A percentile compares a stretch with the other conserved stretches of the same genome.
These are phyloP conservation scores for Sarocladium strictum DNA, from an alignment of 2,329 filamentous ascomycete species.

Conservation along the genomic window DNA sequence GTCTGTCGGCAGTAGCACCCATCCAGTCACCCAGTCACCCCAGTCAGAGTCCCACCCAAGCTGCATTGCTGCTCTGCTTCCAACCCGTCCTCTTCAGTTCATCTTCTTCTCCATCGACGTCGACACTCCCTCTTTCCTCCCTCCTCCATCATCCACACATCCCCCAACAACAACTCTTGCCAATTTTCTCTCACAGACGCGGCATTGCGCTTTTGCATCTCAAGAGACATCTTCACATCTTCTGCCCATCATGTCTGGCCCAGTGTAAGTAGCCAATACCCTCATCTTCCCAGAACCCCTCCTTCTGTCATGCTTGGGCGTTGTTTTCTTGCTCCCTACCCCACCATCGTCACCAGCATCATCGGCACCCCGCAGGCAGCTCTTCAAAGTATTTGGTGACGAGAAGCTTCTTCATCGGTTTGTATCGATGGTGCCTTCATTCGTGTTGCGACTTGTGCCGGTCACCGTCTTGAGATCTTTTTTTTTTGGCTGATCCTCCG, in stretches of 20 bases:
- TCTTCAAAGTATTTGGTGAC: background rate
- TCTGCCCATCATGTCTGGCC: constrained; percentile 52
- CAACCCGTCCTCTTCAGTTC: constrained; percentile 4
- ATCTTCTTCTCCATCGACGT: constrained; percentile 5
- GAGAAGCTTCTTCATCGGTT: background rate
- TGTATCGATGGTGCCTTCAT: background rate
- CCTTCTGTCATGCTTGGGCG: background rate
- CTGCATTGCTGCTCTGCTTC: constrained; percentile 3
- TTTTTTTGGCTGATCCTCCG: background rate
- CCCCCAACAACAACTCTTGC: constrained; percentile 1
- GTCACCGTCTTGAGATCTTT: background rate
- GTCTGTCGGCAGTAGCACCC: background rate
- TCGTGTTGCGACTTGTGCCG: background rate
- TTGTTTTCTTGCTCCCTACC: constrained; percentile 3
- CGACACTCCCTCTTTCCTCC: background rate
- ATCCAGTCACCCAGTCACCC: too few species aligned
- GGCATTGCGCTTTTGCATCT: constrained; percentile 6
- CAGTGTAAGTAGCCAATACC: constrained; percentile 54
- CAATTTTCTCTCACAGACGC: constrained; percentile 1
- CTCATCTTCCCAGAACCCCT: constrained; percentile 8
- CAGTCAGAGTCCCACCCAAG: constrained; percentile 7
- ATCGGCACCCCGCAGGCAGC: background rate
- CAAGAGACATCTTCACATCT: constrained; percentile 4
- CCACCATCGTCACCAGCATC: constrained; percentile 7
- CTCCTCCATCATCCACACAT: constrained; percentile 10